These are phyloP conservation scores for Alternaria dauci DNA, from an alignment of 2,329 filamentous ascomycete species.

Conservation along the genomic window DNA sequence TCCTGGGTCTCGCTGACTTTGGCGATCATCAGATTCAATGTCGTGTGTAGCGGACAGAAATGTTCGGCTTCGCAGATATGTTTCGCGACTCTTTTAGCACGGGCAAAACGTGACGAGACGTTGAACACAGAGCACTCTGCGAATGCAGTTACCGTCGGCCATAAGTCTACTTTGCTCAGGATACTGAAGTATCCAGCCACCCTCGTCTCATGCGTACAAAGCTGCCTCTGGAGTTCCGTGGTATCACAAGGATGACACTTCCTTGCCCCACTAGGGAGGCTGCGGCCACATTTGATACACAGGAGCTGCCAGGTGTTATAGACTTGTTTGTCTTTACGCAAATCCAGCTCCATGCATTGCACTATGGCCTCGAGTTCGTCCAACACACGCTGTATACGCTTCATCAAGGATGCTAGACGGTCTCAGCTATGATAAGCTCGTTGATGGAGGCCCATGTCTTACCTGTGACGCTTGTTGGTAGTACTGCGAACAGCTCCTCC, in stretches of 20 bases:
- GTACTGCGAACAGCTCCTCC: background rate
- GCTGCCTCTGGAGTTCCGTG: background rate
- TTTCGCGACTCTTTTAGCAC: constrained; percentile 3
- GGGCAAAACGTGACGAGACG: background rate
- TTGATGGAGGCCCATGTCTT: background rate
- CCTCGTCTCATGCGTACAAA: constrained; percentile 11
- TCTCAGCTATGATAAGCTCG: background rate
- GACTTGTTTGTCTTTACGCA: background rate
- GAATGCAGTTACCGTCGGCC: constrained; percentile 4
- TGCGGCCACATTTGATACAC: background rate
- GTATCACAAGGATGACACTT: constrained; percentile 15
- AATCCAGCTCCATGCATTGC: background rate
- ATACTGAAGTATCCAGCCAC: constrained; percentile 11
- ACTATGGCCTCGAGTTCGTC: background rate
- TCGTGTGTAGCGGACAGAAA: background rate
- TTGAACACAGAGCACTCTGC: background rate
- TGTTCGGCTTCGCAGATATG: constrained; percentile 3
- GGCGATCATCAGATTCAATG: too few species aligned
- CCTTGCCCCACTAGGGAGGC: constrained; percentile 6
- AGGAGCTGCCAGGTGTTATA: constrained; percentile 4
- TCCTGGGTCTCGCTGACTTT: too few species aligned
- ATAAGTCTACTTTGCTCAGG: constrained; percentile 5
- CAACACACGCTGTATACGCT: background rate
- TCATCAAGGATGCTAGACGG: too few species aligned
- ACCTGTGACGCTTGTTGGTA: background rate